A percentile compares a stretch with the other conserved stretches of the same genome.
These are phyloP conservation scores for Trichoderma afroharzianum DNA, from an alignment of 2,329 filamentous ascomycete genomes.

Conservation along the genomic window DNA sequence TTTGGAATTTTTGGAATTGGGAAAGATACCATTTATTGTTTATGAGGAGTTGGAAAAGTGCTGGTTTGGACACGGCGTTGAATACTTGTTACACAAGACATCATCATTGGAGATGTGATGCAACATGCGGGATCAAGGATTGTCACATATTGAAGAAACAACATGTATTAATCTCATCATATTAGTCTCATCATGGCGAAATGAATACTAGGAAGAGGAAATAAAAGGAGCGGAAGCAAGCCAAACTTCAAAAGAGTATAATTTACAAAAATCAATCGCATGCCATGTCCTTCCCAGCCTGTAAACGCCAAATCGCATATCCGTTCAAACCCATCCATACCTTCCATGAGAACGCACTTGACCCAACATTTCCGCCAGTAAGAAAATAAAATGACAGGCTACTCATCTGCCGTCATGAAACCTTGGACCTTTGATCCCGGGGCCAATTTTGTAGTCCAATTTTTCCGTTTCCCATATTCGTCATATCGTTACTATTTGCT, in stretches of 20 bases:
- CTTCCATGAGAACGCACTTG: not conserved
- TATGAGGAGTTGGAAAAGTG: not conserved
- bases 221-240: not conserved
- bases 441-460: not conserved
- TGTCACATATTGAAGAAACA: not conserved
- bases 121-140: not conserved
- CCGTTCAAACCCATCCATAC: not conserved
- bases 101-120: not conserved
- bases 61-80: conserved; percentile 5
- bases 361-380: not conserved
- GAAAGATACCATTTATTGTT: conserved; percentile 10
- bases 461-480: not conserved
- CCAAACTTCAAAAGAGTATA: not conserved
- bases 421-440: not conserved
- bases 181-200: not conserved
- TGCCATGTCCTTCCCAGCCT: not conserved
- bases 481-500: not conserved
- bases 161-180: not conserved
- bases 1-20: not conserved
- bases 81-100: not conserved
- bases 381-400: not conserved
- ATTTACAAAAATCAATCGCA: not conserved
- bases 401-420: not conserved
- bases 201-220: not conserved
- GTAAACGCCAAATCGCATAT: conserved; percentile 7